A percentile compares a stretch with the other conserved stretches of the same genome.
phyloP scores from a whole-genome alignment of 441 rosid species.

The Bruguiera hainesii region DNA sequence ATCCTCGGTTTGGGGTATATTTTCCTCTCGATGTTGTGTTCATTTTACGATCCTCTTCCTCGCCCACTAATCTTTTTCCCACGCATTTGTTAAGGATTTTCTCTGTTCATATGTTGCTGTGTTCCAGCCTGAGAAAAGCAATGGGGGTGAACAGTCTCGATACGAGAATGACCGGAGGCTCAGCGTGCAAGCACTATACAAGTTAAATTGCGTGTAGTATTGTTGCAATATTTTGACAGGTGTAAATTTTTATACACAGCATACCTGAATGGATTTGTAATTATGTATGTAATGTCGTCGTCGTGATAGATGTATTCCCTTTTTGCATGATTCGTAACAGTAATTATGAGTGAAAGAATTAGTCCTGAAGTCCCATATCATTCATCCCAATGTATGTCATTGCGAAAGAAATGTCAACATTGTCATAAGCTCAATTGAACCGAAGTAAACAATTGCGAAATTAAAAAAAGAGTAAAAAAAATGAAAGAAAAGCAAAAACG shows the following conservation, averaged over 20 bases:
- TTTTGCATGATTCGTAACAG: slow-evolving; percentile 4
- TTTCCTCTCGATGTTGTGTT: slow-evolving; percentile 10
- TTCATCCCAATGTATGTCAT: no score
- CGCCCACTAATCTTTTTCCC: background rate
- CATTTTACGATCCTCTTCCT: slow-evolving; percentile 16
- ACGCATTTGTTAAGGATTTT: slow-evolving; percentile 11
- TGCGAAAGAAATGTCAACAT: no score
- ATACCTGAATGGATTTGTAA: slow-evolving; percentile 23
- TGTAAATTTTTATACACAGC: slow-evolving; percentile 30
- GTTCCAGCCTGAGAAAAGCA: slow-evolving; percentile 4
- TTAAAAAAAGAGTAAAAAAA: background rate
- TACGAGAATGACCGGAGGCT: slow-evolving; percentile 15
- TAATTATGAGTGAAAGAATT: background rate
- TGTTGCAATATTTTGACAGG: slow-evolving; percentile 15
- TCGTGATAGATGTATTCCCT: slow-evolving; percentile 6
- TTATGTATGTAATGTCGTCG: slow-evolving; percentile 13
- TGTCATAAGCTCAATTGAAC: no score
- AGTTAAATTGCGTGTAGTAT: slow-evolving; percentile 11
- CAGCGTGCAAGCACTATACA: slow-evolving; percentile 36
- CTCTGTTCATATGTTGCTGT: slow-evolving; percentile 5
- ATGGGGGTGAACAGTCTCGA: slow-evolving; percentile 3
- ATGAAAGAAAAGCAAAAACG: background rate
- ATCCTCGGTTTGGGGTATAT: slow-evolving; percentile 11
- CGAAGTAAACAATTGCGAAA: no score
- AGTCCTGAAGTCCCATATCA: no score